phyloP scores from a whole-genome alignment of 148 eudicot species.

The Cornus controversa region DNA sequence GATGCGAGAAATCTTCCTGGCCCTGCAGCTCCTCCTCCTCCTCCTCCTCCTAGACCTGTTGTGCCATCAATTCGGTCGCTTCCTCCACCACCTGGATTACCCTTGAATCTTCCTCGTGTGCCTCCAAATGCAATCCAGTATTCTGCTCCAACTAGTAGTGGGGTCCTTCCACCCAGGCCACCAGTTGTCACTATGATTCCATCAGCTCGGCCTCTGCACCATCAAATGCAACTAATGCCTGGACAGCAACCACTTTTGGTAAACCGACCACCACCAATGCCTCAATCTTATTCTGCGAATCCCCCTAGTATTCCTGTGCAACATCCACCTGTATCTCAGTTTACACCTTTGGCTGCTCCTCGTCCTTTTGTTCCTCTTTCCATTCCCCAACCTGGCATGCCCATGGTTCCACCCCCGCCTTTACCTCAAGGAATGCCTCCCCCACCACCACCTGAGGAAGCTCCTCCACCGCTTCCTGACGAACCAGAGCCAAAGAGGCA shows the following conservation, averaged over 20 bases:
- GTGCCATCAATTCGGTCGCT: slow-evolving; percentile 62
- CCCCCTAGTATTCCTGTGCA: slow-evolving; percentile 44
- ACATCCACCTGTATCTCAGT: slow-evolving; percentile 67
- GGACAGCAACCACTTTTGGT: slow-evolving; percentile 72
- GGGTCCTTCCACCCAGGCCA: slow-evolving; percentile 53
- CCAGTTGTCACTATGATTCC: slow-evolving; percentile 33
- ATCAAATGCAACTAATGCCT: slow-evolving; percentile 56
- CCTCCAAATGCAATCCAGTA: slow-evolving; percentile 52
- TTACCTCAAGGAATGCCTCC: slow-evolving; percentile 78
- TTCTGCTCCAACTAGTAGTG: slow-evolving; percentile 38
- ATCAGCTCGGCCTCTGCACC: slow-evolving; percentile 54
- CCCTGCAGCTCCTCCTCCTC: slow-evolving; percentile 77
- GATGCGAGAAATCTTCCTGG: slow-evolving; percentile 59
- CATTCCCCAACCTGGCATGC: slow-evolving; percentile 61
- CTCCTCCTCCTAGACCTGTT: slow-evolving; percentile 56
- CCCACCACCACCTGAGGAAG: slow-evolving; percentile 77
- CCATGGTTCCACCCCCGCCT: slow-evolving; percentile 57
- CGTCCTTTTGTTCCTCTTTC: slow-evolving; percentile 46
- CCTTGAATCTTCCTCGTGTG: slow-evolving; percentile 57
- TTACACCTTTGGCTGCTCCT: slow-evolving; percentile 53
- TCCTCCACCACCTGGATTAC: slow-evolving; percentile 68
- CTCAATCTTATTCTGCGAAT: slow-evolving; percentile 29
- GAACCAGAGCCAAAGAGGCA: slow-evolving; percentile 88
- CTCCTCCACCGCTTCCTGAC: slow-evolving; percentile 84
- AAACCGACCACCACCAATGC: slow-evolving; percentile 60